Conservation (phyloP, 108 stramenopile genomes). For the Asterionellopsis glacialis region DNA sequence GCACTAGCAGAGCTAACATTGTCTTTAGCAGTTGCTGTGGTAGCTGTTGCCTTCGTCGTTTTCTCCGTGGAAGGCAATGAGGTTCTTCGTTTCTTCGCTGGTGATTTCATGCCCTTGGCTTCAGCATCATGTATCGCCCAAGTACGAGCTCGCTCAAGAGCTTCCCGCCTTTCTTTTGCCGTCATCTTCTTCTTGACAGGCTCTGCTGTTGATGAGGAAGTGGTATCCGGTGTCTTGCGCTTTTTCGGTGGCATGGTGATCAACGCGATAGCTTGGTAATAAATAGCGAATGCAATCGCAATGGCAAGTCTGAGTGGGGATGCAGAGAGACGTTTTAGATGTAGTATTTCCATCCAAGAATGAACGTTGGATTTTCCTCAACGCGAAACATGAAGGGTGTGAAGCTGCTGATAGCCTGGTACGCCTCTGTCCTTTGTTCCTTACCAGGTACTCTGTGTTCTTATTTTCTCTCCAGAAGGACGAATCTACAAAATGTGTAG, state of each 20-base stretch:
- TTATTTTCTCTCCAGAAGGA: too few relatives aligned
- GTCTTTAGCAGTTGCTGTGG: too few relatives aligned
- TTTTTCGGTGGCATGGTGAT: neutral
- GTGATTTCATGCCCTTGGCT: neutral
- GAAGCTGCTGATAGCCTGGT: too few relatives aligned
- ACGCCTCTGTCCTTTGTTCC: too few relatives aligned
- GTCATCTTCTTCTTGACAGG: conserved; percentile 5
- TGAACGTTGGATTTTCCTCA: neutral
- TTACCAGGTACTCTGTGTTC: too few relatives aligned
- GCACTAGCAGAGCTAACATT: too few relatives aligned
- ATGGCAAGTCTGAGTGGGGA: neutral
- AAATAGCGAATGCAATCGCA: neutral
- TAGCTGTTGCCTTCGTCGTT: too few relatives aligned
- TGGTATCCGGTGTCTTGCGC: neutral
- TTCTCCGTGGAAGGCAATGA: too few relatives aligned
- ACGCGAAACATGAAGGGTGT: too few relatives aligned
- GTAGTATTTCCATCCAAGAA: neutral
- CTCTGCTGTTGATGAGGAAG: neutral
- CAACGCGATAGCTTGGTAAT: neutral
- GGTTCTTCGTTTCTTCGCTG: too few relatives aligned
- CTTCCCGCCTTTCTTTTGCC: neutral
- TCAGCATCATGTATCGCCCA: neutral
- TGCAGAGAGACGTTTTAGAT: neutral
- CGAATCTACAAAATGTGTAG: too few relatives aligned
- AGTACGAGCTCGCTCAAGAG: too few relatives aligned